A percentile compares a stretch with the other conserved stretches of the same genome.
Evolutionary conservation across 1,284 basidiomycete genomes (phyloP).

Genomic region (Microbotryum intermedium): DNA sequence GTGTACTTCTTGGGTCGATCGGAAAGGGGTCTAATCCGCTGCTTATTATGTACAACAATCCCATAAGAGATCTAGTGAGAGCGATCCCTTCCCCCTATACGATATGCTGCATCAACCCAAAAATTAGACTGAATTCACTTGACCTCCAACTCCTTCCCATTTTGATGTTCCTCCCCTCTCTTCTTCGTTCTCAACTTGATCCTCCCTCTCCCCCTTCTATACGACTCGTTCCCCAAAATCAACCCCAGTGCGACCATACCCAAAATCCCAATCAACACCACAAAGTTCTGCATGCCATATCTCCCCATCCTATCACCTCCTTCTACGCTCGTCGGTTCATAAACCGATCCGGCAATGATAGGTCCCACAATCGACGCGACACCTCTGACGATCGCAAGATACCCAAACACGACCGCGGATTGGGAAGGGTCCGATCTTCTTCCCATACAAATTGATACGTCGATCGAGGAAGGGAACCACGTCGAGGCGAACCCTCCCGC

Average conservation of each 20-base stretch:
- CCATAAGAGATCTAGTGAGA: too few relatives aligned
- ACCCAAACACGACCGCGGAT: not conserved
- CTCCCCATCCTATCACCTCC: not conserved
- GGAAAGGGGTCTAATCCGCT: too few relatives aligned
- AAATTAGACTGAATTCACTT: too few relatives aligned
- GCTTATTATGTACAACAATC: too few relatives aligned
- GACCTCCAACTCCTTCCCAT: too few relatives aligned
- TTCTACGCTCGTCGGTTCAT: not conserved
- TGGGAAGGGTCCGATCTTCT: not conserved
- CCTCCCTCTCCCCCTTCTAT: not conserved
- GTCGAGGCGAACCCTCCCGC: not conserved
- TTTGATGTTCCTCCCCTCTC: too few relatives aligned
- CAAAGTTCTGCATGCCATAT: not conserved
- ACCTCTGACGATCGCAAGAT: not conserved
- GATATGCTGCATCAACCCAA: too few relatives aligned
- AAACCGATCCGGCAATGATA: not conserved
- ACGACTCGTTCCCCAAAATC: not conserved
- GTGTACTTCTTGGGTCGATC: too few relatives aligned
- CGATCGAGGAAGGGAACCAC: constrained; percentile 1
- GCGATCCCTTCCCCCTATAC: too few relatives aligned
- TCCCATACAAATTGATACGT: not conserved
- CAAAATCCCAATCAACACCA: not conserved
- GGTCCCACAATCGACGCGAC: not conserved
- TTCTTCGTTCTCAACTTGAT: too few relatives aligned
- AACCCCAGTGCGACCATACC: not conserved